Base-by-base conservation (phyloP, 257 asterid genomes). In the Lantana camara region DNA sequence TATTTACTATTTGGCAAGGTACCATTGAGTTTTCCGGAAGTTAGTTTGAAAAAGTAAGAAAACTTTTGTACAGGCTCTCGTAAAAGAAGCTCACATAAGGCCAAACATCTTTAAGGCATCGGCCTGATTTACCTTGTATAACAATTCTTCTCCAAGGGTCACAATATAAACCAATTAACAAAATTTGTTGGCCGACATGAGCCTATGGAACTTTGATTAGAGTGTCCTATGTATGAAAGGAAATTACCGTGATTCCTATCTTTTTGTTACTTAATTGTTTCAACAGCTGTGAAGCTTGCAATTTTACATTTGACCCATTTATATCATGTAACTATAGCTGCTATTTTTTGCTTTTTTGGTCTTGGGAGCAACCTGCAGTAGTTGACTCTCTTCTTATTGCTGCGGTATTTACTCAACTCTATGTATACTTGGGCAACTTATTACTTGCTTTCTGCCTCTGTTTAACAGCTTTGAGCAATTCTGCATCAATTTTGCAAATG, bases 401-500 rank as follows among this genome's bases (percentile, higher is more conserved):
- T 9, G 47, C 5, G 35, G 35, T 38, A 38, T 53, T 57, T 27
- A 46, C 57, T 48, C 47, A 6, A 40, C 21, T 35, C 19, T 23
- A 34, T 66, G 42, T 56, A n/a, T 32, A 47, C 60, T 52, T 29
- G 57, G 61, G 47, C 7, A 66, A 69, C 30, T 60, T 60, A 52
- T 58, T 69, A 56, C 40, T 57, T 54, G 68, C 41, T 48, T 57
- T 51, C 45, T 50, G 27, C 73, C 56, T 45, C 32, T 29, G 49
- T 74, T 67, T 17, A 46, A 69, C 95, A 94, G 99, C 71, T 94
- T 94, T 67, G 99, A 94, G 88, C 99, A 94, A 74, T 94, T 90
- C 77, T 94, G 99, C 86, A 94, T 94, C 85, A 94, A 94, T 65
- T 94, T 85, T 68, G 99, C 99, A 17, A 94, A 94, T 64, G 99